phyloP scores from a whole-genome alignment of 306 rosid species.

The Quercus parvula region DNA sequence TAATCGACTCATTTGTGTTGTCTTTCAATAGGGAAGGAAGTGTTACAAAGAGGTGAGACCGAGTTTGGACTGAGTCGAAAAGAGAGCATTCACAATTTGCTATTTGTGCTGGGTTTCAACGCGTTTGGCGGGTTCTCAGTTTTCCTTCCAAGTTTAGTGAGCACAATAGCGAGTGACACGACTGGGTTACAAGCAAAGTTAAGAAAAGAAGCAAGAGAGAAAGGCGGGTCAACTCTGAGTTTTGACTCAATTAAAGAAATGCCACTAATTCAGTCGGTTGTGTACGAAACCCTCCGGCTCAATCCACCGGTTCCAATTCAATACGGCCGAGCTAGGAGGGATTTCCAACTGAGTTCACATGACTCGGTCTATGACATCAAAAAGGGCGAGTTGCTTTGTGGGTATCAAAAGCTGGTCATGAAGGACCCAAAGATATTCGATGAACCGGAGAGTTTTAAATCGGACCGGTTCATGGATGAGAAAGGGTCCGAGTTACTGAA shows the following conservation, averaged over 20 bases:
- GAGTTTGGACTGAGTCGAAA: conserved; percentile 69
- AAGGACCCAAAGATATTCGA: conserved; percentile 53
- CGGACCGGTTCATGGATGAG: conserved; percentile 64
- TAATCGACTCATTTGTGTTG: too few relatives aligned
- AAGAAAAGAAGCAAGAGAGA: conserved; percentile 58
- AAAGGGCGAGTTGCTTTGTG: conserved; percentile 88
- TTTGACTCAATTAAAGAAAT: conserved; percentile 58
- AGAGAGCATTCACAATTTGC: conserved; percentile 70
- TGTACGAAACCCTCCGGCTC: conserved; percentile 74
- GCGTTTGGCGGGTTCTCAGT: conserved; percentile 84
- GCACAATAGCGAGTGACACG: conserved; percentile 31
- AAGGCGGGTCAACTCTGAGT: conserved; percentile 50
- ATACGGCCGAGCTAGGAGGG: conserved; percentile 74
- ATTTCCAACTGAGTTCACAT: conserved; percentile 61
- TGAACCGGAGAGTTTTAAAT: conserved; percentile 67
- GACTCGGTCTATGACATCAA: conserved; percentile 54
- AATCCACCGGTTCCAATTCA: conserved; percentile 89
- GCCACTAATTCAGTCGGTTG: conserved; percentile 64
- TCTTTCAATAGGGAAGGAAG: conserved; percentile 50
- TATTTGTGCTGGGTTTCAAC: conserved; percentile 82
- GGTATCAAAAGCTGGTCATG: conserved; percentile 75
- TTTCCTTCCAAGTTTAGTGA: conserved; percentile 57
- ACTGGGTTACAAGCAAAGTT: conserved; percentile 56
- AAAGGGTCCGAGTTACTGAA: conserved; percentile 51
- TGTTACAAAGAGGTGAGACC: conserved; percentile 38